Base-by-base conservation (phyloP, 768 basidiomycete genomes). In the Butyriboletus loyo region DNA sequence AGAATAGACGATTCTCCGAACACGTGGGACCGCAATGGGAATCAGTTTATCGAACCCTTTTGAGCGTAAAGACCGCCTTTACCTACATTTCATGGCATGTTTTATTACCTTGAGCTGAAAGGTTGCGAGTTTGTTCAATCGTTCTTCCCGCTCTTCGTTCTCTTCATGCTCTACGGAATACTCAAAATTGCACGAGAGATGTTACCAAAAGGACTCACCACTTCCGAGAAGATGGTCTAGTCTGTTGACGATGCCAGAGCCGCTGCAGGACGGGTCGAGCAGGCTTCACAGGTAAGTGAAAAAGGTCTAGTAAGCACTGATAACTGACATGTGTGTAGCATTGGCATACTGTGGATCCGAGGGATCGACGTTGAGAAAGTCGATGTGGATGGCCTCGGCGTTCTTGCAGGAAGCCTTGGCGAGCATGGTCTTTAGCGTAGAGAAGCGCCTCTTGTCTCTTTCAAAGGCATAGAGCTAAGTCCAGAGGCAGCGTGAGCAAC, bases 241-340 rank as follows among this genome's bases (percentile, higher is more conserved):
- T 45, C 93, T 83, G 70, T 92, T 92, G 44, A 94, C 84, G 50
- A 96, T 95, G 4, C 94, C 92, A 15, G 91, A 94, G 35, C 93
- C 92, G 53, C 94, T 97, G 67, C 96, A 99, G 32, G 95, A 98
- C 13, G 96, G 96, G 67, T 99, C 96, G 8, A 98, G 77, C 36
- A 99, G 76, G 55, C 94, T 95, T 47, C 36, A 27, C 25, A 24
- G 30, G 27, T 54, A 27, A 61, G 31, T 27, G 15, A 37, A 37
- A 15, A 21, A 11, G 24, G 32, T 13, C 8, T 1, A 24, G 46
- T 35, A 38, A 55, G 22, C 34, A 30, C 51, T 34, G 61, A 35
- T 6, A 3, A 63, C 87, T 71, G 63, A 95, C 94, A 98, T 93
- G 67, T 98, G 92, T 4, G 93, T 92, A 35, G 85, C 89, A 9